A percentile compares a stretch with the other conserved stretches of the same genome.
These are phyloP conservation scores for Debaryomyces prosopidis DNA, from an alignment of 805 yeast species.

Conservation along the genomic window DNA sequence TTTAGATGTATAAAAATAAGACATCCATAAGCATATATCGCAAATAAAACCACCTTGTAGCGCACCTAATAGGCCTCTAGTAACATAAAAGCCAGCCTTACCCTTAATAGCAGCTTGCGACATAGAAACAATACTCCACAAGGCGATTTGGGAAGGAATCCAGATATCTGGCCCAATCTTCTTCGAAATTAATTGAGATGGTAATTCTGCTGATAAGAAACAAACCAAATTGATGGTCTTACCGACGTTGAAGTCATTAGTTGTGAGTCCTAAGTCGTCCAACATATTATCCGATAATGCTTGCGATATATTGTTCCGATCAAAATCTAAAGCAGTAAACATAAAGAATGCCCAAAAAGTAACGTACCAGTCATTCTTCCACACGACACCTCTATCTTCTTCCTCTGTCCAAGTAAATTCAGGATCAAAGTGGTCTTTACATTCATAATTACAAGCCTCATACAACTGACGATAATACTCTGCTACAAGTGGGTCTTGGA, in stretches of 20 bases:
- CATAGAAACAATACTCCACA: constrained; percentile 59
- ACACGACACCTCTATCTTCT: constrained; percentile 50
- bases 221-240: constrained; percentile 52
- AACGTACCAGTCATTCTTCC: constrained; percentile 58
- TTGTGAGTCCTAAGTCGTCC: constrained; percentile 51
- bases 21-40: constrained; percentile 61
- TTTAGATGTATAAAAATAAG: constrained; percentile 60
- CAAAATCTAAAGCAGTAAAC: constrained; percentile 60
- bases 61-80: constrained; percentile 54
- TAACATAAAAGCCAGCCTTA: constrained; percentile 44
- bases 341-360: constrained; percentile 58
- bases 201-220: constrained; percentile 60
- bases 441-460: constrained; percentile 53
- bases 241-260: constrained; percentile 60
- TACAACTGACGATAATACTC: constrained; percentile 47
- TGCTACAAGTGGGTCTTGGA: constrained; percentile 49
- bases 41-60: constrained; percentile 75
- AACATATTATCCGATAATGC: constrained; percentile 60
- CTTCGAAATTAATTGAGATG: constrained; percentile 67
- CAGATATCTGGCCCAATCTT: constrained; percentile 61
- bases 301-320: constrained; percentile 56
- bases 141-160: constrained; percentile 57
- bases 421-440: constrained; percentile 58
- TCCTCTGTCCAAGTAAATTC: constrained; percentile 52
- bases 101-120: constrained; percentile 47